A percentile compares a stretch with the other conserved stretches of the same genome.
These are phyloP conservation scores for Sporothrix globosa DNA, from an alignment of 2,329 filamentous ascomycete species.

Conservation along the genomic window DNA sequence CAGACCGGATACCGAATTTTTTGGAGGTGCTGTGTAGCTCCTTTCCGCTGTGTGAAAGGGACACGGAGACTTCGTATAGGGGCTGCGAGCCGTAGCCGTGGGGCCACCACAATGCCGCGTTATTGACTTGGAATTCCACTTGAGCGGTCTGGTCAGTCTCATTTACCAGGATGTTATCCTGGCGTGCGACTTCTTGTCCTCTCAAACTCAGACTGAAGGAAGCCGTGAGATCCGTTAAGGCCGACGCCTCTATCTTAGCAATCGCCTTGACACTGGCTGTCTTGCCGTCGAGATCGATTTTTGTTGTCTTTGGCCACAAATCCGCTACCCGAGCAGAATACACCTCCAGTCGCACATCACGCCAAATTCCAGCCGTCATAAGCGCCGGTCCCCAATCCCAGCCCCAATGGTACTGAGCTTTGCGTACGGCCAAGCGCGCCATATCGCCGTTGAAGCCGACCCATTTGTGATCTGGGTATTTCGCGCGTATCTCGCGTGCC, in stretches of 20 bases:
- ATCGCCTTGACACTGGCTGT: conserved; percentile 56
- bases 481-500: conserved; percentile 63
- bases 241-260: conserved; percentile 54
- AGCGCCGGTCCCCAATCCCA: too few relatives aligned
- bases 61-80: conserved; percentile 69
- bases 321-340: conserved; percentile 69
- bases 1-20: conserved; percentile 69
- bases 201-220: conserved; percentile 13
- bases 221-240: not conserved
- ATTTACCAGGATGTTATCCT: conserved; percentile 34
- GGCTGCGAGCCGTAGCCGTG: conserved; percentile 75
- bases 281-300: conserved; percentile 53
- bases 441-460: conserved; percentile 68
- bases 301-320: conserved; percentile 63
- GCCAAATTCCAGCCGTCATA: conserved; percentile 72
- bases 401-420: too few relatives aligned
- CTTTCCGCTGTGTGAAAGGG: conserved; percentile 47
- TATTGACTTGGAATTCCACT: conserved; percentile 54
- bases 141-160: conserved; percentile 48
- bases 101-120: conserved; percentile 75
- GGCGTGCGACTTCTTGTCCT: not conserved
- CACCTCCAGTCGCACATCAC: conserved; percentile 70
- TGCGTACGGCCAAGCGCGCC: conserved; percentile 62
- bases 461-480: conserved; percentile 66
- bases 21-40: conserved; percentile 61